Conservation (phyloP, 78 protist genomes). For the Dictyostelium intermedium region DNA sequence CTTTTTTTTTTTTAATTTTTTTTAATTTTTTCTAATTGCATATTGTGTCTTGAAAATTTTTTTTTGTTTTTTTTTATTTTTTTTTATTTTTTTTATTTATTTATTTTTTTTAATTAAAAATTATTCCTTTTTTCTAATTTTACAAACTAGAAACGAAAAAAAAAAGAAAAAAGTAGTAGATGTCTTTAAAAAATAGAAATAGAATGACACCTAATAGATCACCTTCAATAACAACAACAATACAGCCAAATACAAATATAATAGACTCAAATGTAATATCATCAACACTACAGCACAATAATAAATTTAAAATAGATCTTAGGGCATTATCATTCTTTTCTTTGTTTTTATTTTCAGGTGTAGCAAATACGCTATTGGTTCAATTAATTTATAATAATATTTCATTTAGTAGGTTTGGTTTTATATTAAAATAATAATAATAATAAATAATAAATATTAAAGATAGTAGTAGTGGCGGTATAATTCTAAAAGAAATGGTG, state of each 20-base stretch:
- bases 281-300: background rate
- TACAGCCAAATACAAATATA: background rate
- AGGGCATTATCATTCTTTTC: background rate
- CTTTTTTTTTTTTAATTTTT: no score
- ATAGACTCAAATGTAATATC: background rate
- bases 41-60: no score
- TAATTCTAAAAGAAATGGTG: no score
- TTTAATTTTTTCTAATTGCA: no score
- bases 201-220: background rate
- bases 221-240: background rate
- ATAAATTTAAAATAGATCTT: background rate
- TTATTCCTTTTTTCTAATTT: background rate
- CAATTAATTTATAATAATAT: conserved; percentile 59
- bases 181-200: background rate
- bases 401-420: conserved; percentile 26
- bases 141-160: background rate
- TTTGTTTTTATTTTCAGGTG: conserved; percentile 41
- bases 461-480: no score
- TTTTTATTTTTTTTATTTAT: no score
- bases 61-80: no score
- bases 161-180: background rate
- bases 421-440: background rate
- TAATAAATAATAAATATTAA: no score
- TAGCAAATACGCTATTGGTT: conserved; percentile 34
- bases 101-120: no score